A percentile compares a stretch with the other conserved stretches of the same genome.
Evolutionary conservation across 352 stramenopile species (phyloP).

Genomic region (Pythium phragmiticola): DNA sequence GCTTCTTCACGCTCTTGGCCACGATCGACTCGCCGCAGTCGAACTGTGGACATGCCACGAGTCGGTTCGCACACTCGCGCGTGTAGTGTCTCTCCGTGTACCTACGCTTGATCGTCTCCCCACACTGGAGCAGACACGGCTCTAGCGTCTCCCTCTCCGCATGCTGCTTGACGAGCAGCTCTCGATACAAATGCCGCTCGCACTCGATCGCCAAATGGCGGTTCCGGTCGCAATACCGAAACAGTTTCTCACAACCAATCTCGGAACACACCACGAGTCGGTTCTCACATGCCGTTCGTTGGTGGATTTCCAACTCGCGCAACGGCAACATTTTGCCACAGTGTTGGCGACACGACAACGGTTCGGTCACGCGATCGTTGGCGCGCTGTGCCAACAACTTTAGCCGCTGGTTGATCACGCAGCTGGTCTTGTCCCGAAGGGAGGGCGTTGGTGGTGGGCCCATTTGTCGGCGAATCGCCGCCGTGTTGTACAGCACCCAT

Average conservation of each 20-base stretch:
- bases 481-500: conserved; percentile 57
- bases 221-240: conserved; percentile 32
- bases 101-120: conserved; percentile 33
- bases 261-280: conserved; percentile 59
- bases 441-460: conserved; percentile 60
- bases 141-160: conserved; percentile 40
- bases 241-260: conserved; percentile 38
- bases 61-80: conserved; percentile 43
- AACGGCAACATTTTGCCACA: conserved; percentile 41
- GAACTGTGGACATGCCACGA: conserved; percentile 42
- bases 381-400: conserved; percentile 62
- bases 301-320: conserved; percentile 49
- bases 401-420: conserved; percentile 64
- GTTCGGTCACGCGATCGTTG: conserved; percentile 40
- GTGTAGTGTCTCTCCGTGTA: conserved; percentile 40
- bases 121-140: conserved; percentile 49
- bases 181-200: conserved; percentile 38
- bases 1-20: conserved; percentile 33
- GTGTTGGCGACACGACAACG: conserved; percentile 39
- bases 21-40: conserved; percentile 59
- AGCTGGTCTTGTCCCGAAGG: conserved; percentile 60
- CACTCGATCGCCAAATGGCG: conserved; percentile 38
- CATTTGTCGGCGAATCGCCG: conserved; percentile 43
- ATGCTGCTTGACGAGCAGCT: conserved; percentile 38
- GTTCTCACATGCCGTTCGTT: conserved; percentile 42